Conservation (phyloP, 192 early-diverging fungal species). For the Funneliformis mosseae region DNA sequence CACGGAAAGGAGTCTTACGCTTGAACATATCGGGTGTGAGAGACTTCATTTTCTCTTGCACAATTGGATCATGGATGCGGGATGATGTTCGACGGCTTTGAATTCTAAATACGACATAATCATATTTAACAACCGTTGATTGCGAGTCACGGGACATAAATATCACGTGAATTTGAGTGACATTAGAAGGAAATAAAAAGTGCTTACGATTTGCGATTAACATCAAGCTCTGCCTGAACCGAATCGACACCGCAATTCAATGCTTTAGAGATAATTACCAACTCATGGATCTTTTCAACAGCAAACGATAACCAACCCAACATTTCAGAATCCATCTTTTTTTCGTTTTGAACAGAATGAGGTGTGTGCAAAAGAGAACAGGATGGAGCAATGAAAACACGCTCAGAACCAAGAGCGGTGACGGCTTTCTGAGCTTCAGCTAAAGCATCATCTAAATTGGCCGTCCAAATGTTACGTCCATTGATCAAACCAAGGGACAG, state of each 20-base stretch:
- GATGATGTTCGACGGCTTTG: conserved; percentile 72
- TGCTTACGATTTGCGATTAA: conserved; percentile 63
- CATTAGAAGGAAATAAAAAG: not conserved
- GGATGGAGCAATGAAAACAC: conserved; percentile 84
- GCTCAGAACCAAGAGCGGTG: conserved; percentile 64
- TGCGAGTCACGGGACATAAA: not conserved
- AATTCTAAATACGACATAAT: conserved; percentile 35
- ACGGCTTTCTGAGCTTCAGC: conserved; percentile 67
- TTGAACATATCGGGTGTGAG: conserved; percentile 73
- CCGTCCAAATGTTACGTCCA: conserved; percentile 98
- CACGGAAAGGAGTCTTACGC: conserved; percentile 72
- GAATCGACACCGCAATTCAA: conserved; percentile 59
- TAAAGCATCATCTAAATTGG: conserved; percentile 77
- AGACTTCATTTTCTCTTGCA: conserved; percentile 71
- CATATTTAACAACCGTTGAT: not conserved
- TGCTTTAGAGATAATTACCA: conserved; percentile 68
- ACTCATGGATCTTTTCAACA: conserved; percentile 88
- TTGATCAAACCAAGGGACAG: conserved; percentile 96
- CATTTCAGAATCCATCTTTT: conserved; percentile 78
- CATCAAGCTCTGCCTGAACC: conserved; percentile 66
- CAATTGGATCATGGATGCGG: conserved; percentile 80
- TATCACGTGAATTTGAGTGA: not conserved
- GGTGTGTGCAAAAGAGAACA: conserved; percentile 94
- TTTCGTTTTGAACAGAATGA: conserved; percentile 79
- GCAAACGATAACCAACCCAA: conserved; percentile 94